Conservation (phyloP, 2,329 filamentous ascomycete species). For the Dryadomyces sulphureus region DNA sequence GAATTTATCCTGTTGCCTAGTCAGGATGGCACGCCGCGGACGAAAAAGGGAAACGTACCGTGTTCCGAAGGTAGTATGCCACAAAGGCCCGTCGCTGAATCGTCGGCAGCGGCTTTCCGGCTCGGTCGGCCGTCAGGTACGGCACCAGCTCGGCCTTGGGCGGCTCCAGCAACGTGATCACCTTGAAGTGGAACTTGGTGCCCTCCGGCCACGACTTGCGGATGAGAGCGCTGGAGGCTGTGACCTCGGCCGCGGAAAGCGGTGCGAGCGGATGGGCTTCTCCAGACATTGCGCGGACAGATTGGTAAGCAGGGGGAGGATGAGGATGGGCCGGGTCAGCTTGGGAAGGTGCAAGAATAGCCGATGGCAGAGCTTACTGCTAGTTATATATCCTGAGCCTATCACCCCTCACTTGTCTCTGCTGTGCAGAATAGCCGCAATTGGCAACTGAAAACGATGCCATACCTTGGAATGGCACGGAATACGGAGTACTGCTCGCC, state of each 20-base stretch:
- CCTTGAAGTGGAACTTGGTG: slow-evolving; percentile 46
- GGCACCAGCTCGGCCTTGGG: slow-evolving; percentile 34
- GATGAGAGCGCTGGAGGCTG: slow-evolving; percentile 31
- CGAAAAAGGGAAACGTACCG: slow-evolving; percentile 21
- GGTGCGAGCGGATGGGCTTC: slow-evolving; percentile 44
- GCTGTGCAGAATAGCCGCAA: background rate
- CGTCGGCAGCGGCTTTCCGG: slow-evolving; percentile 19
- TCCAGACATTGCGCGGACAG: too few relatives aligned
- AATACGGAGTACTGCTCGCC: background rate
- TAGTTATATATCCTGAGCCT: background rate
- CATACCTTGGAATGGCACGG: background rate
- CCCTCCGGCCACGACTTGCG: slow-evolving; percentile 37
- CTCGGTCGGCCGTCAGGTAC: slow-evolving; percentile 34
- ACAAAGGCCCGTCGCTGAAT: slow-evolving; percentile 37
- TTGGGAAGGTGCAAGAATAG: background rate
- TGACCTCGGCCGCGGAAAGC: slow-evolving; percentile 41
- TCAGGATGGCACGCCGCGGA: background rate
- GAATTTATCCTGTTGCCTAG: slow-evolving; percentile 31
- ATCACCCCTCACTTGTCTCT: background rate
- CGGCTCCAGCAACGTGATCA: slow-evolving; percentile 43
- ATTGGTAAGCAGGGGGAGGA: too few relatives aligned
- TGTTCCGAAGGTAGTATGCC: slow-evolving; percentile 44
- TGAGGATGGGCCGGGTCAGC: too few relatives aligned
- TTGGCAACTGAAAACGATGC: background rate
- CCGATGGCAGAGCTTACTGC: background rate